Base-by-base conservation (phyloP, 1,139 yeast genomes). In the Hansenula sp. region DNA sequence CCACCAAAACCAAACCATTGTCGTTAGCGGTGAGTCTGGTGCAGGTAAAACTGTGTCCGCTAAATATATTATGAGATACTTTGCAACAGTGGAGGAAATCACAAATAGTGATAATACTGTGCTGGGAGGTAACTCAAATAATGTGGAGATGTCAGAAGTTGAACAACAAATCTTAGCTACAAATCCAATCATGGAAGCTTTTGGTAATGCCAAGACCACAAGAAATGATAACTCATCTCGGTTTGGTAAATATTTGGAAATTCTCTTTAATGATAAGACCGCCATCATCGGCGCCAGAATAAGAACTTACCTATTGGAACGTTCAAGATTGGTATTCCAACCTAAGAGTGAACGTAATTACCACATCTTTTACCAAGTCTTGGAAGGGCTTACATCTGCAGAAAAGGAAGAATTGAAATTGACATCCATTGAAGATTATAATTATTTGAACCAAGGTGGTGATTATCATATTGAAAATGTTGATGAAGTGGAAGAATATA, bases 21-120 rank as follows among this genome's bases (percentile, higher is more conserved):
- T 93, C 33, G 99, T 93, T 25, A 83, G 94, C 58, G 99, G 99
- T 65, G 99, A 93, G 66, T 88, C 96, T 7, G 99, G 99, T 65
- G 99, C 99, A 21, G 99, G 99, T 66, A 94, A 93, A 62, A 94
- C 99, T 3, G 98, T 93, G 36, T 82, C 94, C 51, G 99, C 99
- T 41, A 93, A 93, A 66, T 93, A 88, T 65, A 93, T 93, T 53
- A 93, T 93, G 99, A 80, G 98, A 63, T 93, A 90, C 66, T 91
- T 93, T 66, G 98, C 99, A 5, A 83, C 96, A 10, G 97, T 93
- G 17, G 98, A 91, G 60, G 87, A 81, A 76, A 72, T 41, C 63
- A 72, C 54, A 67, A 57, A 58, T 44, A 50, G 46, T 46, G 65
- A 62, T 28, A 57, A 55, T 33, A 48, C 59, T 5, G 49, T 70